These are phyloP conservation scores for Ampelomyces quisqualis DNA, from an alignment of 2,329 filamentous ascomycete species.

Conservation along the genomic window DNA sequence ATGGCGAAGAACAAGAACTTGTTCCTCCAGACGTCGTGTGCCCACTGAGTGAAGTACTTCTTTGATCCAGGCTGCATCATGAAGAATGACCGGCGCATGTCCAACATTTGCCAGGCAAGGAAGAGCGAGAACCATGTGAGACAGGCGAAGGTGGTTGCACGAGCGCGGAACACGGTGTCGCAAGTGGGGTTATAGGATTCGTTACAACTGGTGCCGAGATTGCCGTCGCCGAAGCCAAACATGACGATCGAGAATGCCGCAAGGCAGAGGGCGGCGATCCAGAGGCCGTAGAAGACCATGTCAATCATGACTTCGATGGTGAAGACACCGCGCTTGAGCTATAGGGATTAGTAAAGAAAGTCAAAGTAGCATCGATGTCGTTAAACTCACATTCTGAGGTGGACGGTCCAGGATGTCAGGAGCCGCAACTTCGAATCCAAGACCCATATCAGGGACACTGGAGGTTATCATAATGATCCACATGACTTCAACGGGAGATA, in stretches of 20 bases:
- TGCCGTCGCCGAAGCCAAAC: constrained; percentile 36
- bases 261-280: constrained; percentile 39
- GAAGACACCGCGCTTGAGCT: constrained; percentile 42
- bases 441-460: constrained; percentile 39
- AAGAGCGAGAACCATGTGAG: constrained; percentile 76
- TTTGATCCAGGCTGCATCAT: constrained; percentile 66
- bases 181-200: constrained; percentile 28
- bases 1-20: constrained; percentile 59
- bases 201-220: constrained; percentile 38
- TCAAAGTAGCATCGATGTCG: neutral
- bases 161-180: constrained; percentile 51
- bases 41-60: constrained; percentile 61
- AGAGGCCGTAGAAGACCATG: constrained; percentile 41
- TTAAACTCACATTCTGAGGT: constrained; percentile 28
- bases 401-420: constrained; percentile 38
- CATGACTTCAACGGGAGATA: constrained; percentile 42
- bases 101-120: constrained; percentile 71
- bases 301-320: constrained; percentile 38
- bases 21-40: constrained; percentile 68
- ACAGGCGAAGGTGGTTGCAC: constrained; percentile 71
- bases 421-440: constrained; percentile 38
- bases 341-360: constrained; percentile 13
- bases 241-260: constrained; percentile 38
- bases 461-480: constrained; percentile 46
- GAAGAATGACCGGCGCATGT: constrained; percentile 73